Percentiles rank a stretch among this genome's conserved stretches.
Evolutionary conservation across 257 asterid species (phyloP).

Genomic region (Scutellaria galericulata): DNA sequence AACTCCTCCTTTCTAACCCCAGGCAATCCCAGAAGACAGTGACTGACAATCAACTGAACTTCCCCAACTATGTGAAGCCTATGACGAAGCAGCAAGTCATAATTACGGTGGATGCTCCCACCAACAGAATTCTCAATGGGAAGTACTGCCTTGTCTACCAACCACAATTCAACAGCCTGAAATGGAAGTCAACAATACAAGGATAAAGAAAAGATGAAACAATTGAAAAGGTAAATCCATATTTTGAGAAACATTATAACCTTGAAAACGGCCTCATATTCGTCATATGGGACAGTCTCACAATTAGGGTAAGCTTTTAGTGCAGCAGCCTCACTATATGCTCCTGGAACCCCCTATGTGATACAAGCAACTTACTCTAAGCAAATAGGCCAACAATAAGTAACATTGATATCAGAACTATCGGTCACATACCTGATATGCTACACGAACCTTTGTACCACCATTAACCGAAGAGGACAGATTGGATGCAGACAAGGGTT

Average conservation of each 20-base stretch:
- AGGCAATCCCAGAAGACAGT: conserved; percentile 87
- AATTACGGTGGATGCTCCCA: conserved; percentile 94
- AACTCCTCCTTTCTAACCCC: conserved; percentile 83
- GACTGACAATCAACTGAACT: conserved; percentile 76
- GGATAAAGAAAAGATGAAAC: conserved; percentile 27
- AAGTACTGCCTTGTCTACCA: conserved; percentile 93
- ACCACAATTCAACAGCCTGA: conserved; percentile 98
- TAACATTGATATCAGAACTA: background rate
- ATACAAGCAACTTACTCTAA: conserved; percentile 28
- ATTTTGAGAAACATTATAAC: conserved; percentile 41
- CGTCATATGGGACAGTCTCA: conserved; percentile 94
- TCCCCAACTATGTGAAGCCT: conserved; percentile 97
- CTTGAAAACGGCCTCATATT: conserved; percentile 88
- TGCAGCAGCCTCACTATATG: conserved; percentile 94
- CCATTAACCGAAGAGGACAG: conserved; percentile 44
- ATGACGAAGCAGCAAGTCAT: conserved; percentile 84
- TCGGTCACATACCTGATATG: conserved; percentile 73
- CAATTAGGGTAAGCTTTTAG: conserved; percentile 85
- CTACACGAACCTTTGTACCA: conserved; percentile 76
- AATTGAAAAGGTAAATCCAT: conserved; percentile 21
- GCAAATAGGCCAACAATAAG: background rate
- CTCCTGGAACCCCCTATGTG: conserved; percentile 83
- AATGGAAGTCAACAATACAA: conserved; percentile 19
- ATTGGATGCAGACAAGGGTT: conserved; percentile 74
- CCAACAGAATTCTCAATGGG: conserved; percentile 96